Base-by-base conservation (phyloP, 805 yeast genomes). In the Schwanniomyces vanrijiae region DNA sequence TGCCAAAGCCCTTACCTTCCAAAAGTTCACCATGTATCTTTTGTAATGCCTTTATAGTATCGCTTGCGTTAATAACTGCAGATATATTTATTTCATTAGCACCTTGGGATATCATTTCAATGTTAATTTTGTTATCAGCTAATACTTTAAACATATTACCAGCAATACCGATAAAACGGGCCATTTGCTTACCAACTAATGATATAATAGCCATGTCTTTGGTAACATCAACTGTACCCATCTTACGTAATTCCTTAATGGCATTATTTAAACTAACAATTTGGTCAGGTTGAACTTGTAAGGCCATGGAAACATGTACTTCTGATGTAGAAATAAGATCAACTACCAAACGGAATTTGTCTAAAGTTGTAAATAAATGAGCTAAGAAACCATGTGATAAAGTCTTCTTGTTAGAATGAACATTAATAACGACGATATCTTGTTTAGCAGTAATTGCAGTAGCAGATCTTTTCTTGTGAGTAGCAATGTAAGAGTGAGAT, bases 41-140 rank as follows among this genome's bases (percentile, higher is more conserved):
- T 62, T 83, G 83, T 55, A 94, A 76, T 3, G 98, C 98, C 64
- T 88, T 87, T 25, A 89, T 70, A 11, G 95, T 84, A 61, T 94
- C 94, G 46, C 73, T 71, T 55, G 88, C 90, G 53, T 87, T 88
- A 51, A 94, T 90, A 44, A 94, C 99, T 54, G 97, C 95, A 28
- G 96, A 88, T 44, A 94, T 94, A 66, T 94, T 94, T 61, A 94
- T 94, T 70, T 94, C 99, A 61, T 92, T 92, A 16, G 98, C 97
- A 59, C 99, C 99, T 77, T 94, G 99, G 48, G 90, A 82, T 69
- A 94, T 94, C 99, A 94, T 94, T 69, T 94, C 99, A 57, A 94
- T 90, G 69, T 94, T 94, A 62, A 94, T 86, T 40, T 81, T 80
- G 59, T 92, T 95, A 61, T 88, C 91, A 6, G 98, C 97, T 55